Evolutionary conservation across 345 rosid genomes (phyloP).

Genomic region (Eucalyptus melliodora): DNA sequence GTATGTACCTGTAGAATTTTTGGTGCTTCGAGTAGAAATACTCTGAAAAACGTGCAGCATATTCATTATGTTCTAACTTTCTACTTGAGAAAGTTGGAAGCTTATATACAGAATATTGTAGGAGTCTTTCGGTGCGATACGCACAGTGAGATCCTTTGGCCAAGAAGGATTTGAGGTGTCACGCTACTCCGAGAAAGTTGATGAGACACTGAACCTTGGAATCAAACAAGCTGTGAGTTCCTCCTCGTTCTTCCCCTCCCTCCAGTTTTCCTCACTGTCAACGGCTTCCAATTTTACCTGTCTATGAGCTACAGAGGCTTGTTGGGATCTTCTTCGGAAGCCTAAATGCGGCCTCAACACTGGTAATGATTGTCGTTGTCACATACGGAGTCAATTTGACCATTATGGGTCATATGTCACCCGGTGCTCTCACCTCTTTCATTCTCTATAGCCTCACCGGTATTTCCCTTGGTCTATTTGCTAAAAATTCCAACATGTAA

Average conservation of each 20-base stretch:
- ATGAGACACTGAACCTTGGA: slow-evolving; percentile 77
- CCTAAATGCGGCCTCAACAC: slow-evolving; percentile 73
- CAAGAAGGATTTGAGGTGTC: slow-evolving; percentile 63
- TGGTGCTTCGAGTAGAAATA: not conserved
- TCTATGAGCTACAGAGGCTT: slow-evolving; percentile 15
- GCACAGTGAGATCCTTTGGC: slow-evolving; percentile 89
- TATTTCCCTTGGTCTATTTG: not conserved
- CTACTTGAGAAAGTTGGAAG: not conserved
- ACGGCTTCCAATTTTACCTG: not conserved
- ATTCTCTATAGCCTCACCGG: slow-evolving; percentile 93
- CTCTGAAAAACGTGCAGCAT: not conserved
- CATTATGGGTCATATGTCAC: slow-evolving; percentile 69
- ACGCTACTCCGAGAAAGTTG: slow-evolving; percentile 66
- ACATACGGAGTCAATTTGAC: slow-evolving; percentile 80
- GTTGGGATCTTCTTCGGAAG: slow-evolving; percentile 77
- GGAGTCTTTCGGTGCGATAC: slow-evolving; percentile 94
- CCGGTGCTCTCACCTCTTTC: slow-evolving; percentile 87
- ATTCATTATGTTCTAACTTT: not conserved
- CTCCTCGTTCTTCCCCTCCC: not conserved
- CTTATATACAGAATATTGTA: slow-evolving; percentile 1
- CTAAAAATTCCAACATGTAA: not conserved
- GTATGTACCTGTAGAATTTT: not conserved
- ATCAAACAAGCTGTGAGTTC: slow-evolving; percentile 76
- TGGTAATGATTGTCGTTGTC: slow-evolving; percentile 65
- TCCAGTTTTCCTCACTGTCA: not conserved